Evolutionary conservation across 768 basidiomycete species (phyloP).

Genomic region (Suillus ampliporus): DNA sequence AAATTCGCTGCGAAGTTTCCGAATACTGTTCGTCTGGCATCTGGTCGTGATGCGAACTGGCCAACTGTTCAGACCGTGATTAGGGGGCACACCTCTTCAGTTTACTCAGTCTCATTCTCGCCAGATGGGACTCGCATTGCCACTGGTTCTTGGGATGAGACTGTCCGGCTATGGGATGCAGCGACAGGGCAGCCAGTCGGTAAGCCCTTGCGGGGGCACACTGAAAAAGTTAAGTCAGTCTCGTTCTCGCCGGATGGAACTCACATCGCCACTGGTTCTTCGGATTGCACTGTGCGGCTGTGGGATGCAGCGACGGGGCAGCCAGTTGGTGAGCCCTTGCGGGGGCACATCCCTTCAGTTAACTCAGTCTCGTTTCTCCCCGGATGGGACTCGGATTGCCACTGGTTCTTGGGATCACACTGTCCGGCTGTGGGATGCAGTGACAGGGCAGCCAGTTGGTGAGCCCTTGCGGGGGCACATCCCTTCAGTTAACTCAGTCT

Average conservation of each 20-base stretch:
- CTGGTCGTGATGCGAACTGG: neutral
- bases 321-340: neutral
- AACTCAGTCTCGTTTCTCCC: constrained; percentile 18
- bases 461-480: constrained; percentile 17
- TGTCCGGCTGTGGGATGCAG: constrained; percentile 17
- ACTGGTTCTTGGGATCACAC: constrained; percentile 17
- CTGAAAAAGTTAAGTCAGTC: neutral
- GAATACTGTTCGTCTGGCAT: neutral
- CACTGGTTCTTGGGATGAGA: constrained; percentile 2
- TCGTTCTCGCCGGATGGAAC: constrained; percentile 19
- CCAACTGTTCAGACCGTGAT: neutral
- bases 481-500: constrained; percentile 13
- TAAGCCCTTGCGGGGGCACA: constrained; percentile 5
- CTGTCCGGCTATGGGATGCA: constrained; percentile 10
- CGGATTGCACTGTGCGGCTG: constrained; percentile 18
- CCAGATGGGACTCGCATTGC: constrained; percentile 12
- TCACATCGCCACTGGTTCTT: constrained; percentile 23
- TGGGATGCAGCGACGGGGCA: constrained; percentile 25
- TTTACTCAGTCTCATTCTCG: constrained; percentile 12
- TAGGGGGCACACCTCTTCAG: constrained; percentile 1
- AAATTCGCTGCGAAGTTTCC: constrained; percentile 5
- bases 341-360: constrained; percentile 13
- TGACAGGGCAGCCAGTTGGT: constrained; percentile 11
- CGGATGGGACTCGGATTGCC: constrained; percentile 12
- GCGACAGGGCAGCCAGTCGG: constrained; percentile 11